Evolutionary conservation across 2,329 filamentous ascomycete species (phyloP), one percentile per base, ranked within the genome.

Genomic region (Zopfia rhizophila): DNA sequence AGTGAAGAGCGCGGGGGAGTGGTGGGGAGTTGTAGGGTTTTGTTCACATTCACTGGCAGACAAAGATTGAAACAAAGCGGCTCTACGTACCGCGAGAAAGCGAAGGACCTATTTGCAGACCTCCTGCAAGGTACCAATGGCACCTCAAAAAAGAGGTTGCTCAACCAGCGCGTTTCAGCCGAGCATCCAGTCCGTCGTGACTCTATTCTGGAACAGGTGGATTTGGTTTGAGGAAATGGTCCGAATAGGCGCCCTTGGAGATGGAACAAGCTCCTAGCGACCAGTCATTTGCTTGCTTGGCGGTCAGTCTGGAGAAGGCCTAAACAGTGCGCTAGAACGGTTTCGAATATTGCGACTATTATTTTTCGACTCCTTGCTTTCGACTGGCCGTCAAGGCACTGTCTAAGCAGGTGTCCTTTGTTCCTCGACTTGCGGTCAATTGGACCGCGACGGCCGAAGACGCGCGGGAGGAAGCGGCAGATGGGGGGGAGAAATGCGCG

Each of bases 91-190:
- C 70, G 68, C 67, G 67, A 68, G 65, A 58, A 65, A 65, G 63
- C 60, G 58, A 53, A 67, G 68, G 69, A 71, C 64, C 65, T 59
- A 56, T 59, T 60, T 45, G 59, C 65, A 69, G 65, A 60, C 65
- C 61, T 42, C 36, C 43, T 61, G 56, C 56, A 52, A 59, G 61
- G 63, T 63, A 63, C 68, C 65, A 68, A 66, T 68, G 56, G 60
- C 60, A 70, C 67, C 58, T 61, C 65, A 66, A 66, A 67, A 62
- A 60, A 54, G 62, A 60, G 65, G 56, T 66, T 65, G 62, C 62
- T 63, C 65, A 60, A 65, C 62, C 61, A 58, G 58, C 60, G 63
- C 62, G 74, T 74, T 73, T 73, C 73, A 70, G 58, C 55, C 64
- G 66, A 50, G 63, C 60, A 72, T 66, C 64, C 71, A 69, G 61